Evolutionary conservation across 2,329 filamentous ascomycete species (phyloP).

Genomic region (Cadophora luteo-olivacea): DNA sequence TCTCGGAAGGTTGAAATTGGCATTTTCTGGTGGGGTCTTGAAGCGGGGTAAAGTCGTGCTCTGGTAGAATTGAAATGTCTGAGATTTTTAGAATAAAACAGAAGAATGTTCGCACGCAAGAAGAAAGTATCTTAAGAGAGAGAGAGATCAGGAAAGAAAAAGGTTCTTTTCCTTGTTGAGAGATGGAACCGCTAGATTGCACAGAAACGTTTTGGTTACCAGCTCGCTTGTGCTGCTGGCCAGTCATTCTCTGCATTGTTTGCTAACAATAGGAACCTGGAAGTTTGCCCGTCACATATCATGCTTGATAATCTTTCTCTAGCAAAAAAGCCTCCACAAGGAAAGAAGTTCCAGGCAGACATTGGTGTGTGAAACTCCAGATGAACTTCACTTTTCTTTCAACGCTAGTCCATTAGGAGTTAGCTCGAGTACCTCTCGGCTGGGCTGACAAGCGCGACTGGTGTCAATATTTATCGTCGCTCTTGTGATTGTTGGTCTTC

Average conservation of each 20-base stretch:
- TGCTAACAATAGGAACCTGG: no score
- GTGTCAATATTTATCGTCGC: not conserved
- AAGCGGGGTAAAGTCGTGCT: not conserved
- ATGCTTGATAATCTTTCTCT: no score
- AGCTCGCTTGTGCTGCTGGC: not conserved
- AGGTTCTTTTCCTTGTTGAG: not conserved
- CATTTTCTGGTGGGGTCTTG: constrained; percentile 1
- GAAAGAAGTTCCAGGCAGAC: not conserved
- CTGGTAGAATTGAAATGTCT: not conserved
- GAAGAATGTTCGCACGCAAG: not conserved
- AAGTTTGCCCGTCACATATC: no score
- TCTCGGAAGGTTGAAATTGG: not conserved
- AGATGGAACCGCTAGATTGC: not conserved
- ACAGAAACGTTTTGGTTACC: not conserved
- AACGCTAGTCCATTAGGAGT: not conserved
- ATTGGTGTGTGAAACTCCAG: not conserved
- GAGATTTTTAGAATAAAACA: not conserved
- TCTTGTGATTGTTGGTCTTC: not conserved
- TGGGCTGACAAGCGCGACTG: not conserved
- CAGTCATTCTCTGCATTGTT: not conserved
- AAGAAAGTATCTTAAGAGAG: not conserved
- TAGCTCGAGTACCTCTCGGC: not conserved
- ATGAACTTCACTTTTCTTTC: not conserved
- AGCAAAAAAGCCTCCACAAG: no score
- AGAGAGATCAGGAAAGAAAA: not conserved